phyloP scores from a whole-genome alignment of 352 stramenopile genomes.

The Globisporangium viniferum region DNA sequence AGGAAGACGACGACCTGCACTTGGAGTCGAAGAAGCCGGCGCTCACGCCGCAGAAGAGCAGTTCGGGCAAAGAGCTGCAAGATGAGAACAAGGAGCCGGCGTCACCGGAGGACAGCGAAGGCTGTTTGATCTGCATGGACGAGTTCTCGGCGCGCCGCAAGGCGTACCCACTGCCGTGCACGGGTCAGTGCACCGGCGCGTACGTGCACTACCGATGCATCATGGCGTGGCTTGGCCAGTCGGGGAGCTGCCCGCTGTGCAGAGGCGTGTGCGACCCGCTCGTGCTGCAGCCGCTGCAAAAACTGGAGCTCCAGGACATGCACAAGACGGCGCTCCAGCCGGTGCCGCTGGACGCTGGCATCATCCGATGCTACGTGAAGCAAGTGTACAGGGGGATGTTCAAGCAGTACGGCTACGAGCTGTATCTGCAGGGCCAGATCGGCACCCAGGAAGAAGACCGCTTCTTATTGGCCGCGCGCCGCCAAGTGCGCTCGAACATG shows the following conservation, averaged over 20 bases:
- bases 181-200: slow-evolving; percentile 70
- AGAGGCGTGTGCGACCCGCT: slow-evolving; percentile 76
- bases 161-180: slow-evolving; percentile 82
- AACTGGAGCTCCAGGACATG: slow-evolving; percentile 80
- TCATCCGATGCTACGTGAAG: slow-evolving; percentile 87
- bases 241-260: slow-evolving; percentile 78
- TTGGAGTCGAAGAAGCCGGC: slow-evolving; percentile 14
- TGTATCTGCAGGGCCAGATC: slow-evolving; percentile 83
- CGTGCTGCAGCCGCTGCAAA: slow-evolving; percentile 80
- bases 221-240: slow-evolving; percentile 86
- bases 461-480: slow-evolving; percentile 69
- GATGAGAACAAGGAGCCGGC: slow-evolving; percentile 12
- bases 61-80: slow-evolving; percentile 13
- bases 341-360: slow-evolving; percentile 77
- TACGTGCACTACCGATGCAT: slow-evolving; percentile 87
- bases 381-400: slow-evolving; percentile 86
- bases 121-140: slow-evolving; percentile 88
- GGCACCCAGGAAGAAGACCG: slow-evolving; percentile 80
- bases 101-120: slow-evolving; percentile 29
- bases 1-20: slow-evolving; percentile 24
- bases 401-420: slow-evolving; percentile 84
- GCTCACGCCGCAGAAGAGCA: slow-evolving; percentile 2
- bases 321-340: slow-evolving; percentile 71
- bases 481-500: slow-evolving; percentile 87
- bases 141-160: slow-evolving; percentile 83